Evolutionary conservation across 2,329 filamentous ascomycete species (phyloP).

Genomic region (Hypomyces perniciosus): DNA sequence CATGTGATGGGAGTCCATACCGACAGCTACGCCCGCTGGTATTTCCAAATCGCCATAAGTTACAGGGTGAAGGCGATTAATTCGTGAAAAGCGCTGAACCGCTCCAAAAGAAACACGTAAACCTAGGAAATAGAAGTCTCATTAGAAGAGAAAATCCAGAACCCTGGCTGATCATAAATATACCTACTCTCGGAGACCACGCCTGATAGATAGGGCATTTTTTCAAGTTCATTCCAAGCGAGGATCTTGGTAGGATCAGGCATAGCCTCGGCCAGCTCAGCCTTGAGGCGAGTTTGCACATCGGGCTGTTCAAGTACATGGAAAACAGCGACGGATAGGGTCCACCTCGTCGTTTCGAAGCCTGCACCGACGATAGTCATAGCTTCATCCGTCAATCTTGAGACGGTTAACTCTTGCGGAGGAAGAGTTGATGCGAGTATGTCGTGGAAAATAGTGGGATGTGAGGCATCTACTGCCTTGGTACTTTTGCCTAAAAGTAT

Average conservation of each 20-base stretch:
- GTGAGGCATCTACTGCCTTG: not conserved
- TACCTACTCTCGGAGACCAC: conserved; percentile 19
- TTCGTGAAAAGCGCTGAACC: not conserved
- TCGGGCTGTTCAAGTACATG: conserved; percentile 28
- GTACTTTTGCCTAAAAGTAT: not conserved
- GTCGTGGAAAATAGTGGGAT: conserved; percentile 24
- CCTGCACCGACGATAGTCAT: conserved; percentile 28
- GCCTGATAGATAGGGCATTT: conserved; percentile 32
- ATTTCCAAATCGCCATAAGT: not conserved
- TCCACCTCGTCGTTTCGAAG: conserved; percentile 30
- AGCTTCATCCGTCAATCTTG: conserved; percentile 29
- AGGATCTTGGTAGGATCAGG: not conserved
- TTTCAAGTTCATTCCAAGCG: conserved; percentile 23
- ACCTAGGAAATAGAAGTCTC: too few species aligned
- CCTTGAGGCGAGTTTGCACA: conserved; percentile 23
- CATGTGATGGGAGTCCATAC: not conserved
- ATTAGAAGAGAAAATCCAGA: too few species aligned
- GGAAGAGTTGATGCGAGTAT: conserved; percentile 26
- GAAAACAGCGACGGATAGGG: conserved; percentile 29
- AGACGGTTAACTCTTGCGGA: conserved; percentile 25
- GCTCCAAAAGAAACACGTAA: not conserved
- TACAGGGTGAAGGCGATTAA: not conserved
- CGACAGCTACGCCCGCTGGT: not conserved
- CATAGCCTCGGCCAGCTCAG: conserved; percentile 25
- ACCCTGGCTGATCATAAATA: too few species aligned